Evolutionary conservation across 805 yeast species (phyloP), one percentile per base, ranked within the genome.

Genomic region (Yamadazyma endophytica): DNA sequence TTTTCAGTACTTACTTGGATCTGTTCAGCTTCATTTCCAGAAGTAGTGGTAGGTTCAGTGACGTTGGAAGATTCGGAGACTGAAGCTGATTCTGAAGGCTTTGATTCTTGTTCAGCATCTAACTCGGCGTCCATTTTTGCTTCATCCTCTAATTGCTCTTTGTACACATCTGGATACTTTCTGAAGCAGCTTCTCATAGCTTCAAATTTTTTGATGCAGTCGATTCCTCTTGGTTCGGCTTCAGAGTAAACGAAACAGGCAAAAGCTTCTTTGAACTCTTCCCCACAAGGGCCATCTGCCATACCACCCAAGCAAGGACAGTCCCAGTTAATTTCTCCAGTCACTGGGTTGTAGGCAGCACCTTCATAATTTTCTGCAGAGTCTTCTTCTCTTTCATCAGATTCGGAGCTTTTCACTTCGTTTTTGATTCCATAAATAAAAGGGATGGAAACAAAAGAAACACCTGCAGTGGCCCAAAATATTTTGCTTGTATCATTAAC

Each of bases 271-370:
- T 56, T 57, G 37, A 56, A 52, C 38, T 49, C 52, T 44, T 56
- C 51, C 18, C 98, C 98, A 65, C 98, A 92, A 34, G 98, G 97
- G 0, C 98, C 98, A 44, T 89, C 73, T 19, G 98, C 97, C 97
- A 92, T 87, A 24, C 98, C 98, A 20, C 97, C 98, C 29, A 92
- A 69, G 61, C 97, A 90, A n/a, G 98, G 97, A 60, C 98, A 92
- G 54, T 92, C 97, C 98, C 98, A 92, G 75, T 92, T 90, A 63
- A 92, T 92, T 57, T 90, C 97, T 18, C 98, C 98, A 3, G 98
- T 92, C 50, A 85, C 95, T 18, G 97, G 97, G 64, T 90, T 77
- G 62, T 77, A 90, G 4, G 97, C 96, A 22, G 87, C 83, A 13
- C 62, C 60, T 26, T 61, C 71, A 26, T 62, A 68, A 24, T 41